Conservation (phyloP, 164 flowering plant genomes). For the Vitis rotundifolia region DNA sequence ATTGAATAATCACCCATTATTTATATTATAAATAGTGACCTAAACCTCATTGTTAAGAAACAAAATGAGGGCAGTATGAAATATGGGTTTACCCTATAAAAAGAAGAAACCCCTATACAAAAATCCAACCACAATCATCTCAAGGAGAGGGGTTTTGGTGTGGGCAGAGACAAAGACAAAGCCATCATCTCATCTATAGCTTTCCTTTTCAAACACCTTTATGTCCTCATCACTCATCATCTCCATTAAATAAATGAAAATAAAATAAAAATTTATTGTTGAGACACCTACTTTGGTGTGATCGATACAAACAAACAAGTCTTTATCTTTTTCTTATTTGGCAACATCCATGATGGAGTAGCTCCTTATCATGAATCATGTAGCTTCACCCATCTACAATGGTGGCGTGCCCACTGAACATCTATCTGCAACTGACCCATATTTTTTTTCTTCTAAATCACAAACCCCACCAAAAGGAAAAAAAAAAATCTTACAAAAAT, state of each 20-base stretch:
- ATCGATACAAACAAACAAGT: slow-evolving; percentile 19
- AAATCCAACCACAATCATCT: slow-evolving; percentile 21
- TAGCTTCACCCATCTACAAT: background rate
- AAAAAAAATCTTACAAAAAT: background rate
- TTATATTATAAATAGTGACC: slow-evolving; percentile 7
- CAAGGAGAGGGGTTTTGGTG: slow-evolving; percentile 17
- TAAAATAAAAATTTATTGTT: background rate
- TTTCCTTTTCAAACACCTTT: slow-evolving; percentile 21
- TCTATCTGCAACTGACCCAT: too few relatives aligned
- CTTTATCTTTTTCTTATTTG: background rate
- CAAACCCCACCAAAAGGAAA: too few relatives aligned
- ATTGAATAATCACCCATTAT: slow-evolving; percentile 7
- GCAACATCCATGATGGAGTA: background rate
- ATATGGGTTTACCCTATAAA: slow-evolving; percentile 4
- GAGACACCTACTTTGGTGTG: slow-evolving; percentile 19
- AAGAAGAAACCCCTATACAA: background rate
- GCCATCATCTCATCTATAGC: slow-evolving; percentile 17
- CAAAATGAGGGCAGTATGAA: background rate
- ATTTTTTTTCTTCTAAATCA: too few relatives aligned
- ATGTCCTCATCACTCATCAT: slow-evolving; percentile 24
- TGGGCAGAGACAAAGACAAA: slow-evolving; percentile 20
- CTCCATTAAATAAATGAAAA: background rate
- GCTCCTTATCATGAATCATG: background rate
- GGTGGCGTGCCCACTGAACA: too few relatives aligned
- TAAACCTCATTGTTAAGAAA: slow-evolving; percentile 11